Conservation (phyloP, 306 rosid genomes). For the Cicer chorassanicum region DNA sequence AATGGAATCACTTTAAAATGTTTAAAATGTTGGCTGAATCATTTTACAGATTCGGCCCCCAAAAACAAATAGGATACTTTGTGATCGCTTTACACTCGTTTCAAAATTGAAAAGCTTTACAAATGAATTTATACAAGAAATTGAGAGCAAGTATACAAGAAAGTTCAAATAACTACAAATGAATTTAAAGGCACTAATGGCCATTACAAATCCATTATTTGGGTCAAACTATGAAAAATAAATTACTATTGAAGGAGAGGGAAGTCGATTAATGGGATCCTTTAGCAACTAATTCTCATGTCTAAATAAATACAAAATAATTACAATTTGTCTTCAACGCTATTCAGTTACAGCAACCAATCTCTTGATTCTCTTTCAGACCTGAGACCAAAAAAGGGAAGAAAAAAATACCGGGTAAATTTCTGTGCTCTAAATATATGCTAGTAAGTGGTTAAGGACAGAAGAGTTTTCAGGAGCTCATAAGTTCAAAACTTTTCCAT, state of each 20-base stretch:
- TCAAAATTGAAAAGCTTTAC: background rate
- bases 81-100: background rate
- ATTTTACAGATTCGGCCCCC: background rate
- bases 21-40: too few relatives aligned
- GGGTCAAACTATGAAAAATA: background rate
- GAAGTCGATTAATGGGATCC: background rate
- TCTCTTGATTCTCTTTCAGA: slow-evolving; percentile 5
- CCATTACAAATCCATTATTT: slow-evolving; percentile 7
- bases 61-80: background rate
- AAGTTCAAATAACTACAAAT: background rate
- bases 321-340: background rate
- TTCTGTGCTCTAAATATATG: background rate
- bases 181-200: background rate
- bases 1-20: too few relatives aligned
- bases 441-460: background rate
- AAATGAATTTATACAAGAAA: background rate
- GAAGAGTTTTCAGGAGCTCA: background rate
- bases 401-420: background rate
- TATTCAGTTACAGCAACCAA: background rate
- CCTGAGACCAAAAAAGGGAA: background rate
- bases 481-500: slow-evolving; percentile 7
- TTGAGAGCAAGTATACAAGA: background rate
- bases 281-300: background rate
- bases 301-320: background rate
- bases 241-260: background rate